These are phyloP conservation scores for Phaeosphaeriaceae sp. DNA, from an alignment of 2,329 filamentous ascomycete species.

Conservation along the genomic window DNA sequence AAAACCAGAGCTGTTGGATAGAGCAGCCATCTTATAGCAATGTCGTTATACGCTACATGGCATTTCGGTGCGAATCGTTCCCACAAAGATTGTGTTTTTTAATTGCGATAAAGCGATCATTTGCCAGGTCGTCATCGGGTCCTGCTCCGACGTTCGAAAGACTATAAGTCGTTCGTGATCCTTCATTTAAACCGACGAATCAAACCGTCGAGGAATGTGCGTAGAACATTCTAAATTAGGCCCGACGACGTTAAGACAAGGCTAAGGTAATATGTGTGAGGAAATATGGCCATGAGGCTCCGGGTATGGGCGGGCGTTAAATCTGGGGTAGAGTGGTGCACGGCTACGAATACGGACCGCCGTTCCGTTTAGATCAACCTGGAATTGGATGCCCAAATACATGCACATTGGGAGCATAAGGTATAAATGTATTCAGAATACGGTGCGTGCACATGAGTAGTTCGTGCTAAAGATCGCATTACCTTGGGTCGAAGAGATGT, in stretches of 20 bases:
- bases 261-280: slow-evolving; percentile 22
- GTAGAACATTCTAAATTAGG: slow-evolving; percentile 33
- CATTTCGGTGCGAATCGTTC: too few species aligned
- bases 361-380: slow-evolving; percentile 10
- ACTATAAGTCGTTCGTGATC: slow-evolving; percentile 12
- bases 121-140: background rate
- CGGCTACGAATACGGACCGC: slow-evolving; percentile 16
- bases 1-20: background rate
- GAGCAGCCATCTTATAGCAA: slow-evolving; percentile 20
- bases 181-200: slow-evolving; percentile 27
- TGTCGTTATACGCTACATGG: slow-evolving; percentile 2
- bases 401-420: too few species aligned
- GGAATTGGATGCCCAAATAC: background rate
- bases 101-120: background rate
- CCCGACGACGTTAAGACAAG: slow-evolving; percentile 13
- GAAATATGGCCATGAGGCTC: slow-evolving; percentile 13
- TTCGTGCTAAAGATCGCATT: too few species aligned
- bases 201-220: slow-evolving; percentile 16
- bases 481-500: too few species aligned
- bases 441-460: too few species aligned
- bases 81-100: too few species aligned
- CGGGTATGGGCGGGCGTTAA: slow-evolving; percentile 6
- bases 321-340: slow-evolving; percentile 23
- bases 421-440: too few species aligned
- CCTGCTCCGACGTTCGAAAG: background rate